Base-by-base conservation (phyloP, 169 alveolate species). In the Theileria orientalis region DNA sequence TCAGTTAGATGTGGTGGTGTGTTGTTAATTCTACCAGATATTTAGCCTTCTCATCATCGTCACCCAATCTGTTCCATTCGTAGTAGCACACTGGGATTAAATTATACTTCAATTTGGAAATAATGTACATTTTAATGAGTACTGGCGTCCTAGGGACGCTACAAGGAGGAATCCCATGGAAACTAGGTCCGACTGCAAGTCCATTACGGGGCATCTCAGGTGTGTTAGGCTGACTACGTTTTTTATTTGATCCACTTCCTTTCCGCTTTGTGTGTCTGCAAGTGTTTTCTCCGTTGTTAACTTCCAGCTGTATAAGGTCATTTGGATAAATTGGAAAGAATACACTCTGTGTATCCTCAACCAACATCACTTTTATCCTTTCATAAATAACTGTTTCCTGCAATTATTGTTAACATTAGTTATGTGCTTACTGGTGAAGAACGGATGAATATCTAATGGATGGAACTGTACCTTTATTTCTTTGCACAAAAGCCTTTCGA, bases 81-180 rank as follows among this genome's bases (percentile, higher is more conserved):
- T 62, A 29, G 40, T 57, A 52, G 6, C 74, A 40, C 47, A 76
- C 8, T 19, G 79, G 79, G 51, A n/a, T 33, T 13, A 76, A 27
- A 3, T 40, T 33, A 21, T 51, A 67, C 7, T 60, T 40, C 27
- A 54, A 68, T 47, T 62, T 37, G 1, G 64, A 60, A 8, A 76
- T 21, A 57, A 61, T 67, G 7, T 69, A 59, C 56, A 76, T 42
- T 11, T 56, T 47, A 13, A 74, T 40, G 33, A 66, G 59, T 23
- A 59, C 61, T 30, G 51, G 51, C 16, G 63, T 41, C 41, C 69
- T 56, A 11, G 67, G 79, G 23, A 29, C 80, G 29, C 46, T 59
- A 29, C 60, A 46, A 16, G 59, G 79, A 16, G 86, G 86, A 19
- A 72, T 21, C 85, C 85, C 35, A 49, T 21, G 2, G 56, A 62